Evolutionary conservation across 129 eudicot species (phyloP).

Genomic region (Centrapalus pauciflorus): DNA sequence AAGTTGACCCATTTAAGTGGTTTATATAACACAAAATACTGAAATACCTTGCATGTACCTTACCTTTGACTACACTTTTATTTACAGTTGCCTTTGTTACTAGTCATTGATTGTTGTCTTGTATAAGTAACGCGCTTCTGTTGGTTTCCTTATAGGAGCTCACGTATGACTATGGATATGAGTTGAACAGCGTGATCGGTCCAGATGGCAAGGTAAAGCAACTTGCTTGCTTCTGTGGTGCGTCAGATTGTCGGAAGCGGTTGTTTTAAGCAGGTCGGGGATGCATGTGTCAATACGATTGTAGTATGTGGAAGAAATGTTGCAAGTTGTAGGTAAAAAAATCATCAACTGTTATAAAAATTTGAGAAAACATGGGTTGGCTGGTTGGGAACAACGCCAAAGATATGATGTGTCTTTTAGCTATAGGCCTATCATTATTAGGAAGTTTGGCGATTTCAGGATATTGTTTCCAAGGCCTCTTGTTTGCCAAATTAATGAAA

Average conservation of each 20-base stretch:
- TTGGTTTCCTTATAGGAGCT: slow-evolving; percentile 49
- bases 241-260: slow-evolving; percentile 67
- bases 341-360: neutral
- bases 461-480: too few species aligned
- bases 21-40: too few species aligned
- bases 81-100: too few species aligned
- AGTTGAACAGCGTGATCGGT: slow-evolving; percentile 60
- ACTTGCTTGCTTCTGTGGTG: slow-evolving; percentile 76
- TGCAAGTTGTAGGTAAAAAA: too few species aligned
- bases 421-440: too few species aligned
- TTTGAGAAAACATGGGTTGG: neutral
- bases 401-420: neutral
- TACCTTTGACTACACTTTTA: too few species aligned
- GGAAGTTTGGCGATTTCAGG: too few species aligned
- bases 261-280: slow-evolving; percentile 47
- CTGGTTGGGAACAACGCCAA: neutral
- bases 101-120: neutral
- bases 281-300: neutral
- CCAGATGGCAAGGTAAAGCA: slow-evolving; percentile 62
- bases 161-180: slow-evolving; percentile 77
- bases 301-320: slow-evolving; percentile 8
- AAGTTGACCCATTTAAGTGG: too few species aligned
- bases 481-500: too few species aligned
- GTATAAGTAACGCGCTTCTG: neutral
- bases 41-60: too few species aligned